These are phyloP conservation scores for Diplosphaera chodatii DNA, from an alignment of 139 green algal species.

Conservation along the genomic window DNA sequence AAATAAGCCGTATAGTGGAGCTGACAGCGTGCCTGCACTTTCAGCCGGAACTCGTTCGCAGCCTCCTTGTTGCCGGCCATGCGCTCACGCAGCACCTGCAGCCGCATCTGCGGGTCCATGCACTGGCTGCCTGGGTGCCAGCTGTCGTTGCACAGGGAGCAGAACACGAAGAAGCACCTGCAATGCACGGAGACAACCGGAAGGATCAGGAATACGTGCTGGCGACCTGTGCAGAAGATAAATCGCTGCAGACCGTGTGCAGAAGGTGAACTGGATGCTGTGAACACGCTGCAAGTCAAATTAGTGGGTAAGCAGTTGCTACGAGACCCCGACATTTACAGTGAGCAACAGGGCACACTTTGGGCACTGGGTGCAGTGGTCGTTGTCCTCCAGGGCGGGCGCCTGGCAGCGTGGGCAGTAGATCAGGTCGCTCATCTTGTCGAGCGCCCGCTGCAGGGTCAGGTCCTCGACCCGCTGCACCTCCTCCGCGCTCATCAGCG, in stretches of 20 bases:
- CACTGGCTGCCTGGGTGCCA: slow-evolving; percentile 56
- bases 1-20: no score
- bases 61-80: slow-evolving; percentile 21
- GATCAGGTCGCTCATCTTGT: slow-evolving; percentile 71
- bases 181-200: no score
- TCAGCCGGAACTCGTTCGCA: slow-evolving; percentile 1
- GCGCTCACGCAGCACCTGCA: slow-evolving; percentile 28
- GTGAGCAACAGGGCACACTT: no score
- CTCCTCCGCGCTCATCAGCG: slow-evolving; percentile 30
- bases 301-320: no score
- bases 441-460: slow-evolving; percentile 62
- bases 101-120: slow-evolving; percentile 28
- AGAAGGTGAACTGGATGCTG: no score
- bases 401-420: slow-evolving; percentile 78
- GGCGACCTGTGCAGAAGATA: no score
- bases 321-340: no score
- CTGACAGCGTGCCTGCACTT: not conserved
- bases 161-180: slow-evolving; percentile 74
- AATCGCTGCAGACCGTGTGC: no score
- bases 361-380: slow-evolving; percentile 67
- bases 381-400: slow-evolving; percentile 61
- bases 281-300: no score
- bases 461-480: slow-evolving; percentile 66
- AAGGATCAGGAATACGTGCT: no score
- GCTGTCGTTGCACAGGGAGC: slow-evolving; percentile 56